phyloP scores from a whole-genome alignment of 1,139 yeast genomes.

The Pneumocystis sp. region DNA sequence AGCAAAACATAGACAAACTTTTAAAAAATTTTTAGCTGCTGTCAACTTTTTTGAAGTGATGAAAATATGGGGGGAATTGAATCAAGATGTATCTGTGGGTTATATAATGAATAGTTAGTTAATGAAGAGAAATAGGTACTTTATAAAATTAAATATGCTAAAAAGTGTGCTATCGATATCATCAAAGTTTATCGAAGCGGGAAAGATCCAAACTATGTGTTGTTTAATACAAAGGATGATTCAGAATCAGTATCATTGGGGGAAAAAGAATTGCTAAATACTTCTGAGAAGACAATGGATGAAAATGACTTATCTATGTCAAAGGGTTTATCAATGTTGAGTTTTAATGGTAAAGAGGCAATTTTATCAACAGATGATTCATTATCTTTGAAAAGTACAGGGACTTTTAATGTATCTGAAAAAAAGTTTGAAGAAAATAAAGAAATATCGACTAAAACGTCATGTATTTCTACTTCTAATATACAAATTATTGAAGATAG shows the following conservation, averaged over 20 bases:
- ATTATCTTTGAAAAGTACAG: background rate
- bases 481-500: conserved; percentile 39
- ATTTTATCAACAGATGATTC: background rate
- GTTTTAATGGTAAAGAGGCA: background rate
- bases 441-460: conserved; percentile 11
- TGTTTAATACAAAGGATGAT: conserved; percentile 4
- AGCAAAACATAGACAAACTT: conserved; percentile 25
- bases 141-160: conserved; percentile 38
- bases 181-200: conserved; percentile 32
- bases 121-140: conserved; percentile 16
- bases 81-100: conserved; percentile 18
- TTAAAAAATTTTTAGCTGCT: conserved; percentile 35
- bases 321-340: background rate
- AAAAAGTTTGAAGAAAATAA: conserved; percentile 5
- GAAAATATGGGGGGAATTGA: conserved; percentile 25
- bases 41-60: conserved; percentile 35
- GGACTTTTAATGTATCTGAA: conserved; percentile 6
- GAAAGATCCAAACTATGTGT: conserved; percentile 37
- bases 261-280: background rate
- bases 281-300: background rate
- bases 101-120: conserved; percentile 15
- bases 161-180: conserved; percentile 44
- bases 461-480: conserved; percentile 22
- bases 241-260: conserved; percentile 7
- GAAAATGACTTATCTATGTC: background rate